phyloP scores from a whole-genome alignment of 2,329 filamentous ascomycete species.

The Onygenales sp. region DNA sequence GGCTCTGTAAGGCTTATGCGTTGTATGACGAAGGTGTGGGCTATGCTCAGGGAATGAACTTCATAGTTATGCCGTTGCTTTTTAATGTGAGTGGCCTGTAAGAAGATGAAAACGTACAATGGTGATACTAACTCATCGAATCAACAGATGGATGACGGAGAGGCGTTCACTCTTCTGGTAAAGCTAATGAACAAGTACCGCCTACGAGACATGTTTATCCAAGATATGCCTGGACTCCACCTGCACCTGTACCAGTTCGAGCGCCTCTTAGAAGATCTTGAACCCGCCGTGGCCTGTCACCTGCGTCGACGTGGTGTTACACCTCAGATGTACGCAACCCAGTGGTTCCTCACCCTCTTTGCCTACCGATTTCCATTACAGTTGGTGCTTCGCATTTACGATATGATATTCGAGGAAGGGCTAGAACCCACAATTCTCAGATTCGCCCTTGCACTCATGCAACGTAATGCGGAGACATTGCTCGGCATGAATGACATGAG shows the following conservation, averaged over 20 bases:
- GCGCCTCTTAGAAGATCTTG: conserved; percentile 81
- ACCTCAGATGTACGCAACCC: conserved; percentile 89
- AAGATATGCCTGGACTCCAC: conserved; percentile 94
- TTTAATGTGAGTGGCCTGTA: conserved; percentile 61
- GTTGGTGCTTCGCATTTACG: conserved; percentile 91
- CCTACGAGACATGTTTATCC: conserved; percentile 81
- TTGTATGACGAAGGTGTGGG: conserved; percentile 90
- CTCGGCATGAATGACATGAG: conserved; percentile 86
- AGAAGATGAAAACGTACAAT: neutral
- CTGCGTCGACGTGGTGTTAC: conserved; percentile 78
- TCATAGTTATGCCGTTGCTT: conserved; percentile 88
- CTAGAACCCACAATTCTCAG: conserved; percentile 80
- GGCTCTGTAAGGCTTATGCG: conserved; percentile 94
- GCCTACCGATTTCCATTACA: conserved; percentile 95
- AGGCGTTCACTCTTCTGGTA: conserved; percentile 88
- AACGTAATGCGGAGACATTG: conserved; percentile 73
- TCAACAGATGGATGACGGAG: conserved; percentile 81
- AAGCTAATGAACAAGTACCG: conserved; percentile 95
- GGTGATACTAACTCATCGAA: conserved; percentile 12
- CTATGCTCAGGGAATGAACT: conserved; percentile 98
- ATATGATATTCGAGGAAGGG: conserved; percentile 87
- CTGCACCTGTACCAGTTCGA: conserved; percentile 93
- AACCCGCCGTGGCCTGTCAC: conserved; percentile 91
- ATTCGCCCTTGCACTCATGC: conserved; percentile 92
- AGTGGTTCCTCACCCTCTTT: conserved; percentile 99